These are phyloP conservation scores for Cornus florida DNA, from an alignment of 148 eudicot genomes.

Conservation along the genomic window DNA sequence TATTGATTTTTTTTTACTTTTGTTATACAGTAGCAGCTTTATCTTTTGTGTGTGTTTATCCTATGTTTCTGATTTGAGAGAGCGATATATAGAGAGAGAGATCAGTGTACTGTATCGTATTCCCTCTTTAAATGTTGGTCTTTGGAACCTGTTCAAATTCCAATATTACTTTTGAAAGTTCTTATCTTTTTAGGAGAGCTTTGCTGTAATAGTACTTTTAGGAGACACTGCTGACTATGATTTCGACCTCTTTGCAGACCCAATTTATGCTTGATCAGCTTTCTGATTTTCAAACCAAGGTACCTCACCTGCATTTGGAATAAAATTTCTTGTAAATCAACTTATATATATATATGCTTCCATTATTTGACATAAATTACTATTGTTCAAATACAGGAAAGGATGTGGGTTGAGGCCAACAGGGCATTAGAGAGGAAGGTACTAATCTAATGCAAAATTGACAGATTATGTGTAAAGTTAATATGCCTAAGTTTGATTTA, in stretches of 20 bases:
- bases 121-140: too few species aligned
- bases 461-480: not conserved
- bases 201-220: not conserved
- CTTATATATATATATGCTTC: not conserved
- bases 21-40: not conserved
- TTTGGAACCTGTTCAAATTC: too few species aligned
- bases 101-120: not conserved
- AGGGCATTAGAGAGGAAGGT: slow-evolving; percentile 48
- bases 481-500: too few species aligned
- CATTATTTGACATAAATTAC: not conserved
- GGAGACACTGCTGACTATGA: not conserved
- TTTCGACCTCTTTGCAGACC: slow-evolving; percentile 38
- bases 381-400: slow-evolving; percentile 35
- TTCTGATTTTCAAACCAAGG: slow-evolving; percentile 56
- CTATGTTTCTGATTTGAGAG: not conserved
- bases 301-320: not conserved
- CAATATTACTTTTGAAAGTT: not conserved
- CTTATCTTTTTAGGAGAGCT: too few species aligned
- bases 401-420: slow-evolving; percentile 45
- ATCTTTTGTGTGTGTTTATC: too few species aligned
- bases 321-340: not conserved
- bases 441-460: not conserved
- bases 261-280: slow-evolving; percentile 63
- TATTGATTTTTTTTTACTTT: too few species aligned
- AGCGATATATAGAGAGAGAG: not conserved